Evolutionary conservation across 169 alveolate species (phyloP).

Genomic region (Theileria orientalis): DNA sequence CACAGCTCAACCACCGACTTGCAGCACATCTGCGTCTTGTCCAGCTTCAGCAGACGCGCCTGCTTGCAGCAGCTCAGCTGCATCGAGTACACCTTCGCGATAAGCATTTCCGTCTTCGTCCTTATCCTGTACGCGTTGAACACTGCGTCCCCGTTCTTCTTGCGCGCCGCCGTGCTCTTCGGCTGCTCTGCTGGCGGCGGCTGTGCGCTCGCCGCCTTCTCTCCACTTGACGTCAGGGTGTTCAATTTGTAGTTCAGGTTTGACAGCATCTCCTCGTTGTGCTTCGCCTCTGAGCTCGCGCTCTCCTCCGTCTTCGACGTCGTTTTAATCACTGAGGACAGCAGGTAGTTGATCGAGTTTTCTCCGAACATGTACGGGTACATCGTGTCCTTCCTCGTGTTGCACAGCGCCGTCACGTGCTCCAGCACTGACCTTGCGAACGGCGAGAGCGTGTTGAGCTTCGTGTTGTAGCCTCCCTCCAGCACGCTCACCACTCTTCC

Average conservation of each 20-base stretch:
- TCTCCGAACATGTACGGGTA: conserved; percentile 50
- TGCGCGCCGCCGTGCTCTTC: not conserved
- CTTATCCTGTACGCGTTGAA: not conserved
- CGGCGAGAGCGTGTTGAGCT: conserved; percentile 87
- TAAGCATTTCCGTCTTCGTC: conserved; percentile 1
- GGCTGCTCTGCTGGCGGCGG: not conserved
- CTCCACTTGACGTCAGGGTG: not conserved
- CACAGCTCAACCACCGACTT: not conserved
- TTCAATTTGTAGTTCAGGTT: not conserved
- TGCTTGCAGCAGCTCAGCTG: not conserved
- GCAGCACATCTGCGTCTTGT: conserved; percentile 6
- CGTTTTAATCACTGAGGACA: conserved; percentile 31
- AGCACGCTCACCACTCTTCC: conserved; percentile 95
- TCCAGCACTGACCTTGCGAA: conserved; percentile 90
- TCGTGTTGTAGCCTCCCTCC: conserved; percentile 98
- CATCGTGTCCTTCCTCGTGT: conserved; percentile 5
- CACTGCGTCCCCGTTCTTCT: not conserved
- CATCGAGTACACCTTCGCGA: conserved; percentile 10
- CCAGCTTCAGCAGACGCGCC: not conserved
- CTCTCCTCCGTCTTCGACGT: not conserved
- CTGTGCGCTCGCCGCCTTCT: not conserved
- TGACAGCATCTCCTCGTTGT: not conserved
- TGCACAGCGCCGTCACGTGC: conserved; percentile 84
- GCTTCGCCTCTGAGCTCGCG: not conserved
- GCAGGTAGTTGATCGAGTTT: conserved; percentile 31